Evolutionary conservation across 148 eudicot genomes (phyloP), one percentile per base, ranked within the genome.

Genomic region (Rhododendron ovatum): DNA sequence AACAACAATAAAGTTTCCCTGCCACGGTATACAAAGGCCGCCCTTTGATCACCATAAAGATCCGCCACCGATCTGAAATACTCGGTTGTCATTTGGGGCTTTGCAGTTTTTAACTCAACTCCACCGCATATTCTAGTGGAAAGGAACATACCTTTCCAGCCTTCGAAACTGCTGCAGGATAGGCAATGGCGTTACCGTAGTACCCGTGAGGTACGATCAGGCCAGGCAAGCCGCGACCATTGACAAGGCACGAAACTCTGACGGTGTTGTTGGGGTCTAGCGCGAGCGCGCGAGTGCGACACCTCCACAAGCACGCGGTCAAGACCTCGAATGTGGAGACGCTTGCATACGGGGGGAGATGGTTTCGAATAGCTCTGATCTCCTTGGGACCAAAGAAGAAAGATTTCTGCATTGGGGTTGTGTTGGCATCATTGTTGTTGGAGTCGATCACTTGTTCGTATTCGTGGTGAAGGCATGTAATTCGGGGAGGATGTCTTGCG

Each of bases 281-380:
- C 4, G 30, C 57, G 33, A 86, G 88, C 37, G 88, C 88, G 24
- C 76, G 28, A 8, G 88, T 82, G 22, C 76, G 88, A 20, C 82
- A 86, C 8, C 77, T 37, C 88, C 88, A 86, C 33, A 86, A 75
- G 77, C 88, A 82, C 12, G 88, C 88, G n/a, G 88, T 87, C 5
- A 87, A 83, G 15, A 87, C 78, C 28, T 87, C 86, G 1, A 83
- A 87, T 3, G 83, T 88, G 24, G 91, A 82, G 33, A 28, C 8
- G 5, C 17, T 35, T 57, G 41, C 15, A 86, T 47, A 41, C 12
- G 17, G 51, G 2, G 84, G 81, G 33, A 87, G 82, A 10, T 69
- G 69, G 35, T 53, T 53, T 10, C 7, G 3, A 33, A 81, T 30
- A 13, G 89, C 47, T 55, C 28, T 69, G 10, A 61, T 61, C 67